These are phyloP conservation scores for Tulasnella sp. DNA, from an alignment of 768 basidiomycete genomes.

Conservation along the genomic window DNA sequence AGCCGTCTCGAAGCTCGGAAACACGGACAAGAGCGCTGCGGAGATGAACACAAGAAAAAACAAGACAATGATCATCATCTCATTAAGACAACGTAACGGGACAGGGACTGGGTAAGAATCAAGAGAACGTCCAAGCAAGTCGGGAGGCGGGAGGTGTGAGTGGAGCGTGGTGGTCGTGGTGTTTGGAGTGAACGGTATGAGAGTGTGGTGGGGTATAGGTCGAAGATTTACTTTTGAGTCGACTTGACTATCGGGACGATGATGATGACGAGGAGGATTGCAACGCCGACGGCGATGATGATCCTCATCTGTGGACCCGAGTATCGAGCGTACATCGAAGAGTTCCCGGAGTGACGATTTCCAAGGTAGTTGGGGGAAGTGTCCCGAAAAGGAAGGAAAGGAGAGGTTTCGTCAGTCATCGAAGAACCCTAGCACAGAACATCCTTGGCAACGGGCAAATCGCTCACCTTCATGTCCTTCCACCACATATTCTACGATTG, in stretches of 20 bases:
- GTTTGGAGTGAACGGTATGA: background rate
- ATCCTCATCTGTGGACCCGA: slow-evolving; percentile 69
- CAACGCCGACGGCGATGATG: slow-evolving; percentile 84
- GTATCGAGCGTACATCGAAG: background rate
- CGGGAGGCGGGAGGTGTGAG: background rate
- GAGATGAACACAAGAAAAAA: background rate
- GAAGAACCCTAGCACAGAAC: background rate
- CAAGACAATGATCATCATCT: background rate
- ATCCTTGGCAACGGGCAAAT: background rate
- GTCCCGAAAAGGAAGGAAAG: background rate
- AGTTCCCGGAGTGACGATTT: background rate
- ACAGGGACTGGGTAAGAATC: background rate
- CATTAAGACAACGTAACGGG: background rate
- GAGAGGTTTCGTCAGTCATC: background rate
- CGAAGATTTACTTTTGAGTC: slow-evolving; percentile 33
- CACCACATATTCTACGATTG: slow-evolving; percentile 79
- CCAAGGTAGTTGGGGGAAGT: background rate
- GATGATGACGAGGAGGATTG: slow-evolving; percentile 88
- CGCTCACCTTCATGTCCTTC: slow-evolving; percentile 90
- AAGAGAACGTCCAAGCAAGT: background rate
- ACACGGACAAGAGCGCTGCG: too few relatives aligned
- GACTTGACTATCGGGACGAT: slow-evolving; percentile 91
- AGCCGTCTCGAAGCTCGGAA: too few relatives aligned
- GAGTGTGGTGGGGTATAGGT: background rate
- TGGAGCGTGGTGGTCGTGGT: background rate